These are phyloP conservation scores for Tricholoma matsutake DNA, from an alignment of 768 basidiomycete species.

Conservation along the genomic window DNA sequence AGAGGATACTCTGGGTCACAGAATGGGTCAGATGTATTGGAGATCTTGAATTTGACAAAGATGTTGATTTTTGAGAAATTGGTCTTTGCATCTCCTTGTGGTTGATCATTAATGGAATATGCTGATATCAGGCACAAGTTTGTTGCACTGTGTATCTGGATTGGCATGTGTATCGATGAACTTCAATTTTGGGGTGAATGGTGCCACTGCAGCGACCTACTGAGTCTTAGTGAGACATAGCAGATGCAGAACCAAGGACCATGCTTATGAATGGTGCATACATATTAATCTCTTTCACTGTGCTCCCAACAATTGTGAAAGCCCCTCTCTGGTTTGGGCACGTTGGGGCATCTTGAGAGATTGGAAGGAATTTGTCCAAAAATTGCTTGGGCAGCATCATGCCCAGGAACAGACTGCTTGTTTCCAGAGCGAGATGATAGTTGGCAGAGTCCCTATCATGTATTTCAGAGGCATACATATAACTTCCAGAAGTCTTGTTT, in stretches of 20 bases:
- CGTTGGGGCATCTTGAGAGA: no score
- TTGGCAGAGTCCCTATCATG: conserved; percentile 15
- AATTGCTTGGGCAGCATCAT: conserved; percentile 9
- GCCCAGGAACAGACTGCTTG: conserved; percentile 2
- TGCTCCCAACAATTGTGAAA: neutral
- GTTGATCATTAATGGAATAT: neutral
- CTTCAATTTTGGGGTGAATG: no score
- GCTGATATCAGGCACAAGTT: neutral
- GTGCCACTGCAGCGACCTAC: no score
- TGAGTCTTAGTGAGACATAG: no score
- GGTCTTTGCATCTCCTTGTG: neutral
- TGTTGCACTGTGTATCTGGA: no score
- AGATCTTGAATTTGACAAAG: no score
- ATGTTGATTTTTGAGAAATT: no score
- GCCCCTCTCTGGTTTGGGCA: neutral
- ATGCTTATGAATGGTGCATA: neutral
- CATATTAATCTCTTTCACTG: neutral
- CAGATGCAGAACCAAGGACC: neutral
- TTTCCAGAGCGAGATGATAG: no score
- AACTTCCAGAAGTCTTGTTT: neutral
- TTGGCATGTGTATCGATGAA: neutral
- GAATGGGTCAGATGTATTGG: no score
- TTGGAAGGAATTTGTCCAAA: neutral
- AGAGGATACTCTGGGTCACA: no score
- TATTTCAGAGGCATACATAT: neutral